Evolutionary conservation across 1,284 basidiomycete species (phyloP).

Genomic region (Takashimella koratensis): DNA sequence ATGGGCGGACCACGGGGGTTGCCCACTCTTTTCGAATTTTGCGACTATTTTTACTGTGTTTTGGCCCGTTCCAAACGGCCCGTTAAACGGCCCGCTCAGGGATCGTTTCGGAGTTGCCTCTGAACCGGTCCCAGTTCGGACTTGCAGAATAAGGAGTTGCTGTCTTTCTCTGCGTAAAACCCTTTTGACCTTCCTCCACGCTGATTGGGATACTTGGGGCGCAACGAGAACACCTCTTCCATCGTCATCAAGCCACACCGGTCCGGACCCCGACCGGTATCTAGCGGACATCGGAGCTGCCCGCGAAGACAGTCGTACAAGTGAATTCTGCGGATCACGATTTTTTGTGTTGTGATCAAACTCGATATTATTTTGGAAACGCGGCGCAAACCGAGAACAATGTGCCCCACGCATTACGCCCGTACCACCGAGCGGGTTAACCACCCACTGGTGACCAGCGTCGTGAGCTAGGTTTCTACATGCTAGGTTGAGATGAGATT

Average conservation of each 20-base stretch:
- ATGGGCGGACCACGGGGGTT: no score
- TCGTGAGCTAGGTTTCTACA: not conserved
- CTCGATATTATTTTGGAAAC: not conserved
- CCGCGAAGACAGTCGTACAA: constrained; percentile 6
- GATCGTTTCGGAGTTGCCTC: no score
- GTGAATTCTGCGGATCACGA: not conserved
- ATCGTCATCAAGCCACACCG: not conserved
- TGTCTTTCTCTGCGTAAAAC: no score
- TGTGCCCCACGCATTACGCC: not conserved
- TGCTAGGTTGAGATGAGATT: not conserved
- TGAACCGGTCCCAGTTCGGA: no score
- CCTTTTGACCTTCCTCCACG: no score
- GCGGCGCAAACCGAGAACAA: not conserved
- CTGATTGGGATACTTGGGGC: no score
- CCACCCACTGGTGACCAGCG: not conserved
- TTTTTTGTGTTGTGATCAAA: not conserved
- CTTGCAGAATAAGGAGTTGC: no score
- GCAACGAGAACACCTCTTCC: no score
- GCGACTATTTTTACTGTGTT: no score
- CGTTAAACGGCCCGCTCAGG: no score
- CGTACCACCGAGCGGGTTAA: not conserved
- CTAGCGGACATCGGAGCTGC: constrained; percentile 8
- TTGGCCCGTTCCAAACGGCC: no score
- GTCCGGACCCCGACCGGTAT: not conserved
- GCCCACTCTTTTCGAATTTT: no score